Evolutionary conservation across 169 alveolate genomes (phyloP).

Genomic region (Toxoplasma gondii): DNA sequence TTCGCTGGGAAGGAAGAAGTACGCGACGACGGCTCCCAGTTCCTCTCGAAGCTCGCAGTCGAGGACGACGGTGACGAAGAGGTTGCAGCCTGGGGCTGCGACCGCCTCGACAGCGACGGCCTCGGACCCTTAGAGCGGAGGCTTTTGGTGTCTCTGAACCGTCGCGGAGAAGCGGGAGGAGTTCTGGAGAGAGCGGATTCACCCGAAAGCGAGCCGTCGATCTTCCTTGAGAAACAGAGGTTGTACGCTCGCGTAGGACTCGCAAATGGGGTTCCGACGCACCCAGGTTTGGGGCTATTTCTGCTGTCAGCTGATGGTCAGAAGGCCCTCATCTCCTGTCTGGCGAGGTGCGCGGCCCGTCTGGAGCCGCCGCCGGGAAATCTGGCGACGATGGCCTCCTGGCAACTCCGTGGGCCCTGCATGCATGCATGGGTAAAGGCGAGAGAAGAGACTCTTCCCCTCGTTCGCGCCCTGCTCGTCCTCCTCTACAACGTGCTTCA

Average conservation of each 20-base stretch:
- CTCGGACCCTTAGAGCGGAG: neutral
- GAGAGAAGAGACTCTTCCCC: neutral
- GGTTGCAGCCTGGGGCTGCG: neutral
- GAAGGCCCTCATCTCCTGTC: constrained; percentile 8
- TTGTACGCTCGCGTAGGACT: neutral
- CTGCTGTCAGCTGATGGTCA: constrained; percentile 7
- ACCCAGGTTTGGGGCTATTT: constrained; percentile 3
- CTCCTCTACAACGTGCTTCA: constrained; percentile 25
- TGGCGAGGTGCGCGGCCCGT: neutral
- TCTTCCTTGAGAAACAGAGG: neutral
- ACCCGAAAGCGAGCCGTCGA: neutral
- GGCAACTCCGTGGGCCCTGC: neutral
- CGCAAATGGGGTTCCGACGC: neutral
- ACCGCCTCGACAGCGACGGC: neutral
- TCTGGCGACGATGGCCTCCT: constrained; percentile 20
- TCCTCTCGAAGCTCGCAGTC: neutral
- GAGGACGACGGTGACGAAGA: constrained; percentile 1
- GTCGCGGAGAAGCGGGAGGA: neutral
- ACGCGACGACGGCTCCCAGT: neutral
- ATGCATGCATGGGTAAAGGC: constrained; percentile 1
- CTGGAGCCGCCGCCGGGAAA: neutral
- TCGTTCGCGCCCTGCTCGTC: constrained; percentile 6
- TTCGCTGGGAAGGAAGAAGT: neutral
- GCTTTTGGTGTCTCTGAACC: neutral
- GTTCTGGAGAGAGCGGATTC: neutral